phyloP scores from a whole-genome alignment of 2,329 filamentous ascomycete species.

The Incumbomyces lentus region DNA sequence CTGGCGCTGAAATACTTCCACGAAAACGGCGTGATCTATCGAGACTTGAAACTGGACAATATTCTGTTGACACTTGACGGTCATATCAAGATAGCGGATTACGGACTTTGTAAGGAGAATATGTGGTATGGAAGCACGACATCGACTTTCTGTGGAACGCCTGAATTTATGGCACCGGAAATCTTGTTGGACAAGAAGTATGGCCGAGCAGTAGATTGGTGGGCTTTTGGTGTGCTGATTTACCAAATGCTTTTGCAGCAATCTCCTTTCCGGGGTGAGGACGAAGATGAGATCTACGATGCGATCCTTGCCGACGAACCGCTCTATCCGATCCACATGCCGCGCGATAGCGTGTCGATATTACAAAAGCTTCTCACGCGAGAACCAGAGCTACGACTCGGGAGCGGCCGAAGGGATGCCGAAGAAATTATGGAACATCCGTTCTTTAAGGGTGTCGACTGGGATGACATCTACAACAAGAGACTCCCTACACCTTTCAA shows the following conservation, averaged over 20 bases:
- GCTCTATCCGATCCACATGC: conserved; percentile 97
- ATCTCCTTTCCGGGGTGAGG: conserved; percentile 95
- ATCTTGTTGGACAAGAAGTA: conserved; percentile 98
- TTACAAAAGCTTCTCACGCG: conserved; percentile 93
- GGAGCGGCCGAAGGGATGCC: conserved; percentile 89
- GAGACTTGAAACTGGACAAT: conserved; percentile 71
- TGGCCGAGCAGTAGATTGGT: conserved; percentile 95
- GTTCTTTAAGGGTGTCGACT: conserved; percentile 95
- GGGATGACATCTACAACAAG: conserved; percentile 98
- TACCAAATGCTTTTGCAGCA: conserved; percentile 99
- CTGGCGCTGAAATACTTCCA: conserved; percentile 98
- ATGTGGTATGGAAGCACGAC: conserved; percentile 99
- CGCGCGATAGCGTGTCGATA: conserved; percentile 91
- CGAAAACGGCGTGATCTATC: conserved; percentile 96
- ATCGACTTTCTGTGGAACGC: conserved; percentile 97
- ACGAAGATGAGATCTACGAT: conserved; percentile 98
- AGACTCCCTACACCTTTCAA: conserved; percentile 78
- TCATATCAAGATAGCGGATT: conserved; percentile 97
- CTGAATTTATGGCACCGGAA: conserved; percentile 99
- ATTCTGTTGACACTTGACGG: conserved; percentile 90
- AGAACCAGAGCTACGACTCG: conserved; percentile 84
- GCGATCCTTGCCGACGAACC: conserved; percentile 96
- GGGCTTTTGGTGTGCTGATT: conserved; percentile 97
- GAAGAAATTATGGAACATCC: conserved; percentile 98
- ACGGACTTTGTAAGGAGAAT: conserved; percentile 97